Conservation (phyloP, 164 flowering plant species). For the Vitis labrusca region DNA sequence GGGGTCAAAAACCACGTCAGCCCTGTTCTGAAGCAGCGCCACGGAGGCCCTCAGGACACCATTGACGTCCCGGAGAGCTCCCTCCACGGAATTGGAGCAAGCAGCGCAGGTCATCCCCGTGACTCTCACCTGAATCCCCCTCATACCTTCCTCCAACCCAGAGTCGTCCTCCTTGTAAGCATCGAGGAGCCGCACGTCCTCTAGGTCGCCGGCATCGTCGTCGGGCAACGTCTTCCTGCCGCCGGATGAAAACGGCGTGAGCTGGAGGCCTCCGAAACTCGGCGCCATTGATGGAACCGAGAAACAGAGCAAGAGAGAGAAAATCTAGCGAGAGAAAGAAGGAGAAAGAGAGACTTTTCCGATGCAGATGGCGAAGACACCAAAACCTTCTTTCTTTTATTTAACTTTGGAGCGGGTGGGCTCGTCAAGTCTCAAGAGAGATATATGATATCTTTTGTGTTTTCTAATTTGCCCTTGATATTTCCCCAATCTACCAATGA, state of each 20-base stretch:
- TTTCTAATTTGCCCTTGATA: no score
- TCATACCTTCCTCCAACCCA: constrained; percentile 25
- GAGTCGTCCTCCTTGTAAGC: constrained; percentile 38
- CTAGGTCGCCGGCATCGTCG: constrained; percentile 45
- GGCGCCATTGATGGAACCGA: constrained; percentile 45
- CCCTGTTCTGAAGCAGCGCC: constrained; percentile 84
- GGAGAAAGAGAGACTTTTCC: constrained; percentile 11
- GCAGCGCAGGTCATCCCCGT: constrained; percentile 98
- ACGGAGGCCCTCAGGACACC: constrained; percentile 83
- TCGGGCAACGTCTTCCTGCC: constrained; percentile 5
- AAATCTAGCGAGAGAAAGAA: neutral
- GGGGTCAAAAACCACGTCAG: constrained; percentile 80
- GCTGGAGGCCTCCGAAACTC: constrained; percentile 50
- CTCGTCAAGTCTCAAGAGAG: no score
- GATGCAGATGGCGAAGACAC: constrained; percentile 22
- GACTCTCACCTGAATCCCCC: constrained; percentile 62
- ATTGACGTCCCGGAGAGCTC: constrained; percentile 45
- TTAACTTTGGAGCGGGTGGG: constrained; percentile 2
- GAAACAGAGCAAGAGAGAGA: neutral
- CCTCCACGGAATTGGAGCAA: constrained; percentile 86
- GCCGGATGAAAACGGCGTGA: constrained; percentile 27
- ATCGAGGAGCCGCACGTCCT: constrained; percentile 77
- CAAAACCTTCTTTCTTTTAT: constrained; percentile 12
- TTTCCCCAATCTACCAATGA: no score
- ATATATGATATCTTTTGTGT: no score